Conservation (phyloP, 1,284 basidiomycete genomes). For the Ustilago xerochloae region DNA sequence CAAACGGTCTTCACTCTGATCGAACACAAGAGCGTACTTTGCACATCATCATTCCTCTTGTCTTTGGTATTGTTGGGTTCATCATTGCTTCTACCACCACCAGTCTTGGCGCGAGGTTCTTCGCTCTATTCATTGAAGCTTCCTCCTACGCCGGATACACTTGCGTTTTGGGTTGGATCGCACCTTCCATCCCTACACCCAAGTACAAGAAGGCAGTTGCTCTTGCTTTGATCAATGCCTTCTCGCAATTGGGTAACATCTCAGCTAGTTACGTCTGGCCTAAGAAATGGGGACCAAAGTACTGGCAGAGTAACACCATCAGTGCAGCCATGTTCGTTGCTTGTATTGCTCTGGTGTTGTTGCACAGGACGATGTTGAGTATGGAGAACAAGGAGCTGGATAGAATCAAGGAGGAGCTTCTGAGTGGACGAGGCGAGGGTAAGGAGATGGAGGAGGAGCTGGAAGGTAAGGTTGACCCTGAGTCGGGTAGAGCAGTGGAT, state of each 20-base stretch:
- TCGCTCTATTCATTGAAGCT: conserved; percentile 54
- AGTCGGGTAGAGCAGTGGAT: conserved; percentile 1
- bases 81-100: conserved; percentile 51
- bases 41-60: conserved; percentile 46
- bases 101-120: conserved; percentile 43
- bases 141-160: conserved; percentile 52
- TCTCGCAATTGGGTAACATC: conserved; percentile 70
- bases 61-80: conserved; percentile 53
- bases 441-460: neutral
- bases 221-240: conserved; percentile 67
- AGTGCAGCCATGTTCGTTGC: conserved; percentile 38
- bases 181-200: conserved; percentile 47
- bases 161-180: conserved; percentile 54
- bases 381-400: conserved; percentile 50
- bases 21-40: conserved; percentile 38
- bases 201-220: conserved; percentile 55
- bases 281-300: conserved; percentile 50
- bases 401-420: conserved; percentile 9
- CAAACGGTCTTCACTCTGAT: conserved; percentile 58
- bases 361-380: conserved; percentile 42
- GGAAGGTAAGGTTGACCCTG: conserved; percentile 9
- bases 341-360: conserved; percentile 41
- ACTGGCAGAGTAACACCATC: conserved; percentile 57
- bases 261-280: conserved; percentile 64
- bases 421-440: neutral